Base-by-base conservation (phyloP, 257 asterid genomes). In the Voacanga thouarsii region DNA sequence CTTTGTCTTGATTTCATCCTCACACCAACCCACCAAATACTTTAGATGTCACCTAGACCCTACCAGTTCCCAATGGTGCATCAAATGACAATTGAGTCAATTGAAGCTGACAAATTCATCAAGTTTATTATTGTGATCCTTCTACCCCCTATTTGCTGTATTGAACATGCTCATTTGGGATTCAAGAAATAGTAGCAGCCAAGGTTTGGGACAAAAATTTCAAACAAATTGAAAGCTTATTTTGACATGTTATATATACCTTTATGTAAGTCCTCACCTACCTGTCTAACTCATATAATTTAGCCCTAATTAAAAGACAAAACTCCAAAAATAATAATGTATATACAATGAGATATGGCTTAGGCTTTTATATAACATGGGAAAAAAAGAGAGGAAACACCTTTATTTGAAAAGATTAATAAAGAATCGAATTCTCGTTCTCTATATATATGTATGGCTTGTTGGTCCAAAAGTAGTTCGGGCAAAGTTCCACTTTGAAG, bases 21-120 rank as follows among this genome's bases (percentile, higher is more conserved):
- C 18, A 56, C 28, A 77, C 66, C 74, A 65, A 65, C 74, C 75
- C 80, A 21, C 53, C 15, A 47, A 76, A 76, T 49, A 47, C 37
- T 76, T 18, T 64, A 49, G 51, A 63, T 45, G 72, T 50, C 72
- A 50, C 56, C 56, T 7, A 33, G 37, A 33, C 37, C 37, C 47
- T 4, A 75, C 53, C 7, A 18, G 51, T 30, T 53, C 47, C 53
- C 47, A 55, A 11, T 23, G 23, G 30, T 28, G 56, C 60, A 44
- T 12, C 51, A 18, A 64, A 41, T 64, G 64, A 26, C 74, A 49
- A 75, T 43, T 28, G 66, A 65, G 80, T 76, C 74, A 65, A 37
- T 6, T 37, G 26, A 64, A 50, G 80, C 66, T 64, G 74, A 19
- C 79, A 49, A 76, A 63, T 23, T 59, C 7, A 10, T 6, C 2